Evolutionary conservation across 345 rosid species (phyloP), one percentile per base, ranked within the genome.

Genomic region (Leavenworthia alabamica): DNA sequence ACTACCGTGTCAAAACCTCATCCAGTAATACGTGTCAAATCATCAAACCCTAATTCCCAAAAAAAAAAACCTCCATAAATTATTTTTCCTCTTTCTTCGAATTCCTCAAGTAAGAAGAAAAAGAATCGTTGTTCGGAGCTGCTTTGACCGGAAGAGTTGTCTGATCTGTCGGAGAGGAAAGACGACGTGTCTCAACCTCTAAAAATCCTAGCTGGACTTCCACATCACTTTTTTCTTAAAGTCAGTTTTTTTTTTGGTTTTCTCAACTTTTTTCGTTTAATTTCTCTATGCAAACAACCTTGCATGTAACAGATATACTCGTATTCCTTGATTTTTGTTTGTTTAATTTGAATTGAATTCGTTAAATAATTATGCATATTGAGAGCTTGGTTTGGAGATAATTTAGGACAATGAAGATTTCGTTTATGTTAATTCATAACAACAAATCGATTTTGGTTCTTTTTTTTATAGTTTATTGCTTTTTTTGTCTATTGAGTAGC

Each of bases 1-100:
- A 41, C 75, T 41, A 63, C 46, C 75, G 75, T 71, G 75, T 71
- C 75, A 79, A 63, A 56, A 66, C 80, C 78, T 67, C 55, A 79
- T 74, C 90, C 90, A 82, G n/a, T n/a, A n/a, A n/a, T n/a, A 82
- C 88, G 94, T 86, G 89, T 86, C 80, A 68, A 56, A 74, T 59
- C 73, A 51, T 5, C 41, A 68, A 86, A 79, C 92, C 97, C 90
- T 81, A 82, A 79, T 75, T 68, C 70, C 69, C 66, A 9, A 5
- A 35, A 31, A 6, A n/a, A n/a, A n/a, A n/a, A n/a, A n/a, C n/a
- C n/a, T n/a, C n/a, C n/a, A n/a, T n/a, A n/a, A n/a, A n/a, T n/a
- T n/a, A n/a, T n/a, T 7, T 26, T 9, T 64, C 39, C 62, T 61
- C 71, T 35, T 54, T 71, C 73, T 51, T 68, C 71, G 54, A 17